Percentiles rank a stretch among this genome's conserved stretches.
Evolutionary conservation across 768 basidiomycete species (phyloP).

Genomic region (Suillus fuscotomentosus): DNA sequence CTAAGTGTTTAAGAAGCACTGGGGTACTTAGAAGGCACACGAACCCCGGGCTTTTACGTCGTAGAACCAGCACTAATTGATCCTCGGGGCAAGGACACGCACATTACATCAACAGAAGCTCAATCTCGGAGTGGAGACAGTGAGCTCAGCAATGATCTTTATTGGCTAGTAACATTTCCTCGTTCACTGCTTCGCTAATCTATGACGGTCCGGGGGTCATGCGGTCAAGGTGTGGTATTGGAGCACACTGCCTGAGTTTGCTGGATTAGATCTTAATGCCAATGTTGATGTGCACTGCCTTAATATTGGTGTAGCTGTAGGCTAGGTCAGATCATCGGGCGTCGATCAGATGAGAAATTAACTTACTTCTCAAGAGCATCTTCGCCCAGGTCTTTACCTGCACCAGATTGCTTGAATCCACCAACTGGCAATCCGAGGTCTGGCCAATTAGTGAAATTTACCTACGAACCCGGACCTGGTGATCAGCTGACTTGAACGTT

Average conservation of each 20-base stretch:
- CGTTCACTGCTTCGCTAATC: slow-evolving; percentile 2
- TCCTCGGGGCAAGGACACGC: slow-evolving; percentile 3
- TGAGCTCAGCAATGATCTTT: not conserved
- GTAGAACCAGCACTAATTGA: not conserved
- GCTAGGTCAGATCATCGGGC: slow-evolving; percentile 37
- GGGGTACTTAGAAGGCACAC: not conserved
- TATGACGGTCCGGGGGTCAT: slow-evolving; percentile 1
- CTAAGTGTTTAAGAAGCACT: not conserved
- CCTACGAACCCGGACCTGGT: slow-evolving; percentile 62
- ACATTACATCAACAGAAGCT: slow-evolving; percentile 1
- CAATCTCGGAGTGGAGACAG: slow-evolving; percentile 1
- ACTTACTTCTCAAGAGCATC: slow-evolving; percentile 58
- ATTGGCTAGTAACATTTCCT: slow-evolving; percentile 2
- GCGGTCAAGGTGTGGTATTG: slow-evolving; percentile 2
- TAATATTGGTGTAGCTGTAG: slow-evolving; percentile 54
- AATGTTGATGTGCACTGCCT: slow-evolving; percentile 63
- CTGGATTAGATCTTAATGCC: slow-evolving; percentile 17
- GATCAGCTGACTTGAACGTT: slow-evolving; percentile 8
- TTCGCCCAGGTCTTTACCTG: slow-evolving; percentile 78
- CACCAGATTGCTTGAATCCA: slow-evolving; percentile 82
- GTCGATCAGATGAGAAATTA: slow-evolving; percentile 33
- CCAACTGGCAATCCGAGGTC: slow-evolving; percentile 65
- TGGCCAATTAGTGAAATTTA: slow-evolving; percentile 44
- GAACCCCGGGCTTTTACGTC: not conserved
- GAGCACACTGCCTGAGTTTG: not conserved